Base-by-base conservation (phyloP, 1,284 basidiomycete genomes). In the Papiliotrema nemorosa region DNA sequence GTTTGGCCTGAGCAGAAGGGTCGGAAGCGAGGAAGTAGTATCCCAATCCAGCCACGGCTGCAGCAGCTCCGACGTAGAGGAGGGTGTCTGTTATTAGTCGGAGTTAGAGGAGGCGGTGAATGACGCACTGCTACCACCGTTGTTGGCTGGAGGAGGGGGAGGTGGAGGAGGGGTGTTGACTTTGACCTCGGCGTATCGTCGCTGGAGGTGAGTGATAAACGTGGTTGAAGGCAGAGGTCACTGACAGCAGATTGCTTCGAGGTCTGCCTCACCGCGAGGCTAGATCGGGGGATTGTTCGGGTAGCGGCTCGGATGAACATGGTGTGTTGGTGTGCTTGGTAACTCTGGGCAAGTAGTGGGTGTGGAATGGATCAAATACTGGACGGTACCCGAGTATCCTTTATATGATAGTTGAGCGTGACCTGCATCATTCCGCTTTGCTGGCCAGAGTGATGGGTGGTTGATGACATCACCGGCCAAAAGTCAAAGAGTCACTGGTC, bases 61-160 rank as follows among this genome's bases (percentile, higher is more conserved):
- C 18, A 4, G 34, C 49, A 13, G 22, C 49, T 18, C 49, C 49
- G n/a, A 29, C 42, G 33, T 37, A 37, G 43, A 50, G 49, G 9
- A 50, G 33, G 5, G 42, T 50, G 35, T 37, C 24, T 22, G 24
- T 37, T 13, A 26, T 40, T 40, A 13, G 21, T 5, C 39, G 13
- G 20, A 22, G 7, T 24, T 13, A 24, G 9, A 9, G 9, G 21
- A 7, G 6, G 20, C 39, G 24, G 9, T 16, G 16, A 16, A 14
- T 13, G 27, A 44, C 42, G 27, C 26, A 44, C 42, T 34, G 42
- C 20, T 33, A 13, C 29, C 42, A 12, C 29, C 42, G 16, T 9
- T 10, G n/a, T 9, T 18, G 12, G 18, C 24, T 10, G 42, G 42
- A 34, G 42, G 29, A 20, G 42, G 42, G 18, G 25, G 5, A 14